Base-by-base conservation (phyloP, 805 yeast species). In the Zygoascus biomembranicola region DNA sequence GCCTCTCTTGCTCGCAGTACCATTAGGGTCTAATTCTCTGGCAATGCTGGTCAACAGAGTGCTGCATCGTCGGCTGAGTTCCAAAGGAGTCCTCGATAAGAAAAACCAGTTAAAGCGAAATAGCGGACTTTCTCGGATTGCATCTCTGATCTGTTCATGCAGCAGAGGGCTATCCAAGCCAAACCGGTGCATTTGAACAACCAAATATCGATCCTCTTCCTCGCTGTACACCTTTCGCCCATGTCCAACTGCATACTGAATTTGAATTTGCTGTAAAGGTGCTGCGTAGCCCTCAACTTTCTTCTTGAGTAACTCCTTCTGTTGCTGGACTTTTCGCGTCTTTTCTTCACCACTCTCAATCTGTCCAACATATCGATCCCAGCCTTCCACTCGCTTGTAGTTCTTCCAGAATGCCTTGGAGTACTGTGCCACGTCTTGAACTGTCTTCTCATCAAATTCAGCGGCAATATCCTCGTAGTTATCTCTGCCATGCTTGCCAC, bases 271-370 rank as follows among this genome's bases (percentile, higher is more conserved):
- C 66, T 85, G 87, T 58, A 92, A 71, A 11, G 99, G 99, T 57
- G 82, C 82, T 42, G 73, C 71, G 67, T 83, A 87, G 57, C 77
- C 76, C 20, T 85, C 77, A 32, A 94, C 70, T 67, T 92, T 90
- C 56, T 85, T 74, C 62, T 90, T 79, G 52, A 94, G 73, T 18
- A 88, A 78, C 67, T 87, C 96, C 65, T 82, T 87, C 63, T 90
- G 97, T 32, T 82, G 70, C 61, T 77, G 78, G 9, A 77, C 65
- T 61, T 80, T 82, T 47, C 80, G 73, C 26, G 87, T 77, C 66
- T 79, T 85, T 56, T 90, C 96, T 66, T 94, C 98, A 14, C 98
- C 99, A 2, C 79, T 76, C 63, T 90, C 96, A 56, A 94, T 88
- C 62, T 84, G 92, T 18, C 77, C 73, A 52, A 90, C 70, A 67